Evolutionary conservation across 1,139 yeast species (phyloP).

Genomic region (Lodderomyces beijingensis): DNA sequence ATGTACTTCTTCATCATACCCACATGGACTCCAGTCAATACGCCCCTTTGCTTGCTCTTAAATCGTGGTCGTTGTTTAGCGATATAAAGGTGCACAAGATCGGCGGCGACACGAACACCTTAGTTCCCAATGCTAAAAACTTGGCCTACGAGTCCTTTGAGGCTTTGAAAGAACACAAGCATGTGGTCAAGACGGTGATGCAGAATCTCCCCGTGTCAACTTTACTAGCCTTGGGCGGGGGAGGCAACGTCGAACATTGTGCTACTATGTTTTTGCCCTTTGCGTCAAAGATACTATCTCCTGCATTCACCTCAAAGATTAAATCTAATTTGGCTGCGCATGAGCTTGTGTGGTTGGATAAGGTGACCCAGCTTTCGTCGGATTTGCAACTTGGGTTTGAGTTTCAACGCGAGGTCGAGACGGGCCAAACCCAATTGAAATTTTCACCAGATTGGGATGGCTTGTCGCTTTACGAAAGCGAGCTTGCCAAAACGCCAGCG

Average conservation of each 20-base stretch:
- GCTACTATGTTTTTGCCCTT: conserved; percentile 41
- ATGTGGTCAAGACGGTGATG: conserved; percentile 21
- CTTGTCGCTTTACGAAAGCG: conserved; percentile 24
- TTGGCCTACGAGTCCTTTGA: conserved; percentile 43
- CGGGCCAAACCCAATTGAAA: conserved; percentile 27
- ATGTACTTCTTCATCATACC: conserved; percentile 34
- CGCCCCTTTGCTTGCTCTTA: conserved; percentile 54
- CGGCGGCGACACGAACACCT: conserved; percentile 20
- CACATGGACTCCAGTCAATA: conserved; percentile 48
- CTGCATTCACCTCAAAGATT: conserved; percentile 30
- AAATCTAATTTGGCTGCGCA: conserved; percentile 21
- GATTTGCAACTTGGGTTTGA: conserved; percentile 30
- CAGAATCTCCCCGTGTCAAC: conserved; percentile 27
- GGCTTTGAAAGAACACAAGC: conserved; percentile 25
- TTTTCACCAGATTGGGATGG: conserved; percentile 36
- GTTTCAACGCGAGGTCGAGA: conserved; percentile 30
- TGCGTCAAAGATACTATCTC: conserved; percentile 42
- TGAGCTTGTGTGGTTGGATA: conserved; percentile 26
- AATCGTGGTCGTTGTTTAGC: conserved; percentile 62
- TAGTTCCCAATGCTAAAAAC: conserved; percentile 36
- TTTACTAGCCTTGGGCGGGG: conserved; percentile 29
- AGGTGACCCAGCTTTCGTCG: conserved; percentile 25
- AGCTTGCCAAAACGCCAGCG: conserved; percentile 16
- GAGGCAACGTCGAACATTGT: conserved; percentile 23
- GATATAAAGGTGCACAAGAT: conserved; percentile 32